These are phyloP conservation scores for Aspergillus sp. DNA, from an alignment of 2,329 filamentous ascomycete genomes.

Conservation along the genomic window DNA sequence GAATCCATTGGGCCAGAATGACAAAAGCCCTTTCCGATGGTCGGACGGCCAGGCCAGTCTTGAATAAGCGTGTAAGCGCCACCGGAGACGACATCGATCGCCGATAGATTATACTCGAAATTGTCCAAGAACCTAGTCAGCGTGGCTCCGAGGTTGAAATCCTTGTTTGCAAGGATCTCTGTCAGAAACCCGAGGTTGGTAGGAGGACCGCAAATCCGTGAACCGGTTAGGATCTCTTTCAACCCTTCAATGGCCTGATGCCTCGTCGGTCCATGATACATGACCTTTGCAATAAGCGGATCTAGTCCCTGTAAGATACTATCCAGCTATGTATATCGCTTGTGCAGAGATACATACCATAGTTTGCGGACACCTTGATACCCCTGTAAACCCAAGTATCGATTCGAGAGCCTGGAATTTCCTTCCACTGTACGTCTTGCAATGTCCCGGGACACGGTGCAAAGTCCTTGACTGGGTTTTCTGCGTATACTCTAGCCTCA, in stretches of 20 bases:
- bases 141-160: slow-evolving; percentile 53
- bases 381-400: slow-evolving; percentile 66
- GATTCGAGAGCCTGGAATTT: slow-evolving; percentile 51
- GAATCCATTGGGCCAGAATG: slow-evolving; percentile 63
- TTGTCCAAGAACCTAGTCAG: slow-evolving; percentile 57
- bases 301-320: slow-evolving; percentile 30
- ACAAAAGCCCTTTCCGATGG: slow-evolving; percentile 58
- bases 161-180: slow-evolving; percentile 48
- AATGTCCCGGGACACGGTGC: slow-evolving; percentile 60
- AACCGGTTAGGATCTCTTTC: slow-evolving; percentile 43
- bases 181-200: slow-evolving; percentile 60
- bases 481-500: slow-evolving; percentile 57
- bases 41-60: slow-evolving; percentile 58
- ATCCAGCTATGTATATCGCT: neutral
- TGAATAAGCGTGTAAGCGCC: slow-evolving; percentile 61
- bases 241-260: slow-evolving; percentile 48
- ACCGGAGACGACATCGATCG: slow-evolving; percentile 57
- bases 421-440: slow-evolving; percentile 58
- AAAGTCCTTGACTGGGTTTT: slow-evolving; percentile 60
- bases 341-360: slow-evolving; percentile 41
- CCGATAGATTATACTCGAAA: slow-evolving; percentile 52
- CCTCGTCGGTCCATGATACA: slow-evolving; percentile 51
- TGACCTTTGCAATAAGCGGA: slow-evolving; percentile 59
- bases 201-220: slow-evolving; percentile 53
- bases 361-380: slow-evolving; percentile 57